Evolutionary conservation across 805 yeast genomes (phyloP), one percentile per base, ranked within the genome.

Genomic region (Metschnikowia proteae): DNA sequence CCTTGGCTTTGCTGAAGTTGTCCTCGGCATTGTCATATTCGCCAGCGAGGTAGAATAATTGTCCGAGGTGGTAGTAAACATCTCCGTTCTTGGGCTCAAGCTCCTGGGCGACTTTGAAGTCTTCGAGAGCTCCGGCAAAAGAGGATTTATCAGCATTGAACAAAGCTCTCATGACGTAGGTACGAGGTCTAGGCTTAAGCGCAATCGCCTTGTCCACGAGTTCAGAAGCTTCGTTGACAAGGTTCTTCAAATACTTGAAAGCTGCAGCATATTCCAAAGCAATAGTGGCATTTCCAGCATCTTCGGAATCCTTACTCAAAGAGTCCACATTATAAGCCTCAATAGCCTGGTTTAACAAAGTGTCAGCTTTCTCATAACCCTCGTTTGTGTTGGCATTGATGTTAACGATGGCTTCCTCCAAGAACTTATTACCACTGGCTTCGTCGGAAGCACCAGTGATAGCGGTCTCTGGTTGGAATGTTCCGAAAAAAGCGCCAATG

Each of bases 41-140:
- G 53, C 84, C 84, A 53, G 88, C 81, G 61, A 94, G 74, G 73
- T 91, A 92, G 67, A 79, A 81, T 64, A 91, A 78, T 79, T 94
- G 99, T 58, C 96, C 99, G 66, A 86, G 83, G 72, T 94, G 99
- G 76, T 94, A 94, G 75, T 84, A 88, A 57, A 86, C 80, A 63
- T 94, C 96, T 31, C 94, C 83, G 61, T 83, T 81, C 25, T 79
- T 71, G 43, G 92, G 81, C 62, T 88, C 84, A 53, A 86, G 63
- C 51, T 75, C 71, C 51, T 82, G 74, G 22, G 97, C 98, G 46
- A 75, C 71, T 45, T 81, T 80, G 62, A 94, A 90, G 68, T 84
- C 86, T 41, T 71, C 67, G 29, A 70, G 60, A 43, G 95, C 83
- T 53, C 80, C 84, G 17, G 71, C 70, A 48, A 77, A 73, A 35